These are phyloP conservation scores for Chrysosporium queenslandicum DNA, from an alignment of 2,329 filamentous ascomycete genomes.

Conservation along the genomic window DNA sequence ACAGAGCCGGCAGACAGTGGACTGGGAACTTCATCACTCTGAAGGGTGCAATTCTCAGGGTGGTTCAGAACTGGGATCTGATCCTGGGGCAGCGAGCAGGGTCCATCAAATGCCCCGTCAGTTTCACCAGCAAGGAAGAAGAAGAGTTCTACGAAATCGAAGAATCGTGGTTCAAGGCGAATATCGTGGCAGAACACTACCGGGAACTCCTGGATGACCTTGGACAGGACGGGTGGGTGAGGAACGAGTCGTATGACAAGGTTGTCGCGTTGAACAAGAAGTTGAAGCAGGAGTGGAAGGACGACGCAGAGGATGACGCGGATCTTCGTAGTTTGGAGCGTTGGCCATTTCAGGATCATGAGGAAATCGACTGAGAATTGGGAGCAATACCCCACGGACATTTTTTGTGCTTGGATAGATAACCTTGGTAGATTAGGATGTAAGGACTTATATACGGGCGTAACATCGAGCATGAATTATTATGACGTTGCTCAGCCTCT, in stretches of 20 bases:
- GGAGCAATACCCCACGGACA: no score
- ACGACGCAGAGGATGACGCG: conserved; percentile 10
- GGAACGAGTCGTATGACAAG: no score
- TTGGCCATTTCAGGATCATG: conserved; percentile 16
- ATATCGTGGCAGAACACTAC: conserved; percentile 19
- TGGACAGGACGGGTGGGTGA: conserved; percentile 9
- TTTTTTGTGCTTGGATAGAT: no score
- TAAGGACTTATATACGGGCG: no score
- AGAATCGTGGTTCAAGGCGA: conserved; percentile 19
- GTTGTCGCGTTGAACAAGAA: conserved; percentile 7
- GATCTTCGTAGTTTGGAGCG: conserved; percentile 7
- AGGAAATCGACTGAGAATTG: conserved; percentile 4
- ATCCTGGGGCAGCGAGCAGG: conserved; percentile 8
- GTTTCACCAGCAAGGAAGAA: conserved; percentile 12
- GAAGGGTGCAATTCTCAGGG: conserved; percentile 19
- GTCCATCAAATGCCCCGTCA: conserved; percentile 16
- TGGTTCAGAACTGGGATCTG: conserved; percentile 14
- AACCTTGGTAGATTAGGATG: no score
- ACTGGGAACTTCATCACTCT: conserved; percentile 20
- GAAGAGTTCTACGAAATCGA: conserved; percentile 17
- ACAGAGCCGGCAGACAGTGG: conserved; percentile 21
- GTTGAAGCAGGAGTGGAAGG: no score
- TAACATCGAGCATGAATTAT: no score
- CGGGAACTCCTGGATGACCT: conserved; percentile 16
- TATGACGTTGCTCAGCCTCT: no score